Evolutionary conservation across 345 rosid species (phyloP), one percentile per base, ranked within the genome.

Genomic region (Aurinia saxatilis): DNA sequence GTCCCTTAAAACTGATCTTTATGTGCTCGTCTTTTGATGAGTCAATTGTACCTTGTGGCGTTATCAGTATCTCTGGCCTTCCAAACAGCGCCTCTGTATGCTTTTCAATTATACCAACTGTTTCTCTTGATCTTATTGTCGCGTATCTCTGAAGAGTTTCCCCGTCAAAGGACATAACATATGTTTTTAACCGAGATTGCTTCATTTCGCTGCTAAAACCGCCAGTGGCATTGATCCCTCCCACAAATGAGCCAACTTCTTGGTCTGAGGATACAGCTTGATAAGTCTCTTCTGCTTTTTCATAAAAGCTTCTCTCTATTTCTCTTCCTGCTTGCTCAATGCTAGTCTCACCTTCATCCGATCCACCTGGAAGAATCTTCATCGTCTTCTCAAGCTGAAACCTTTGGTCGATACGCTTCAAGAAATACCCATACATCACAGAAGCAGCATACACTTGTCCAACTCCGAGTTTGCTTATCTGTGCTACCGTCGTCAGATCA

Each of bases 401-500:
- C 77, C 97, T 76, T 69, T 84, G 95, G 44, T 93, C 99, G 0
- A 90, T 87, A n/a, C 96, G 79, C 81, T 85, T 93, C 13, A 93
- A 82, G 77, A 93, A 93, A 75, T 93, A 93, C 1, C 99, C 99
- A 48, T 85, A 89, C 97, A 92, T 92, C 48, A 85, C 95, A 0
- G 98, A 89, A 9, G 98, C 98, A 44, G 97, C 99, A 66, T 93
- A 93, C 1, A 93, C 92, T 71, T 93, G 99, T 10, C 99, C 97
- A 53, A 83, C 83, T 67, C 96, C 78, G 62, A 86, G 82, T 59
- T 90, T 93, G 79, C 89, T 90, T 47, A 87, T 87, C 73, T 86
- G 82, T 0, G 87, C 96, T n/a, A 87, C 79, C 1, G 84, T 60
- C 2, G 79, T 49, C 33, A 75, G 48, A 67, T 87, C 90, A 58